Evolutionary conservation across 768 basidiomycete species (phyloP), one percentile per base, ranked within the genome.

Genomic region (Leccinum pellstonianum): DNA sequence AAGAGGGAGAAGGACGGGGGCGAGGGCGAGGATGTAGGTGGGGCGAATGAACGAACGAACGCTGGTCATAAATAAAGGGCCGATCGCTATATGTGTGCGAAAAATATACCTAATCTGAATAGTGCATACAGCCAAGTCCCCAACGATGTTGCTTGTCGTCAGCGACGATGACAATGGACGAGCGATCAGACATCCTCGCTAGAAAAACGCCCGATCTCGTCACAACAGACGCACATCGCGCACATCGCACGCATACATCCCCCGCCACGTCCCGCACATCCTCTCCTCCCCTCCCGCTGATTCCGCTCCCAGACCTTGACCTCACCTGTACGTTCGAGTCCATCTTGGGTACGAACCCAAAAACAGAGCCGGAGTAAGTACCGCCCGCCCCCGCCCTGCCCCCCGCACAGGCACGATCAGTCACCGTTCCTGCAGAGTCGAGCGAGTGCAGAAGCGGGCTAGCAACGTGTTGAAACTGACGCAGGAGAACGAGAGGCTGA

Each of bases 401-500:
- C 60, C 54, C 55, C 27, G 47, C 55, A 58, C 57, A 63, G 71
- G 66, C 63, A 66, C 74, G 61, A 70, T 71, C 66, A 66, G 65
- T 75, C 70, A 76, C 68, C 66, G 66, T 70, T 52, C 41, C 58
- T 55, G 51, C 63, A 74, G 73, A 50, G 62, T 25, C 33, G 73
- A 77, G 62, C 73, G 72, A 58, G 71, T 82, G 63, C 77, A 88
- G 70, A 91, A 91, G 75, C 85, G 90, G 62, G 86, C 84, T 46
- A 88, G 86, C 66, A 91, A 88, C 72, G 87, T 92, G 59, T 71
- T 89, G 68, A 90, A 87, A 68, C 78, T 93, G 37, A 80, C 87
- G 21, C 80, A 88, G 76, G 90, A 93, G 79, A 88, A 91, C 71
- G 87, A 89, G 72, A 88, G 86, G 72, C 77, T 93, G 61, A 86